phyloP scores from a whole-genome alignment of 1,284 basidiomycete species.

The Pterula multifida region DNA sequence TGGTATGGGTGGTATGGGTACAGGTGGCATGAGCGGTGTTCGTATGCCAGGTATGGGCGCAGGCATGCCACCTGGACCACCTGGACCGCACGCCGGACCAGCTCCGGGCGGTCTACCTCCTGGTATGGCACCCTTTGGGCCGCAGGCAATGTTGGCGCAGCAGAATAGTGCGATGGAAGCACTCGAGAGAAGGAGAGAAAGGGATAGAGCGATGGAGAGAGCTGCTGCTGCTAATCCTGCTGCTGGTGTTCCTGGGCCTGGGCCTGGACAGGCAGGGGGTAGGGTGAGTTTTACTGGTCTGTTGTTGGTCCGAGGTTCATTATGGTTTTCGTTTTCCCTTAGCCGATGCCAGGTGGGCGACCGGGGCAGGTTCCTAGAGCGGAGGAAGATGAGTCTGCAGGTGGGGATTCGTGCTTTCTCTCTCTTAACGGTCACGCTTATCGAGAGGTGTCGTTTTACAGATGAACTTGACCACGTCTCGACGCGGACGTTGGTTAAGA shows the following conservation, averaged over 20 bases:
- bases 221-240: slow-evolving; percentile 10
- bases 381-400: slow-evolving; percentile 62
- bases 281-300: no score
- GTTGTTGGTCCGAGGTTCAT: no score
- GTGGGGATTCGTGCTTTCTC: slow-evolving; percentile 20
- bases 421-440: not conserved
- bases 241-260: slow-evolving; percentile 4
- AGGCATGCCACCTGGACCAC: slow-evolving; percentile 11
- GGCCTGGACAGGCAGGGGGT: slow-evolving; percentile 7
- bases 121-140: slow-evolving; percentile 19
- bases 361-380: slow-evolving; percentile 27
- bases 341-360: slow-evolving; percentile 5
- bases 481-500: slow-evolving; percentile 54
- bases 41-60: slow-evolving; percentile 11
- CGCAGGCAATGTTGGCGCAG: slow-evolving; percentile 57
- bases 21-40: not conserved
- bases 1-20: slow-evolving; percentile 13
- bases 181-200: slow-evolving; percentile 43
- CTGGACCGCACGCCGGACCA: no score
- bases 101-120: slow-evolving; percentile 19
- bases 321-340: no score
- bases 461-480: slow-evolving; percentile 66
- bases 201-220: slow-evolving; percentile 28
- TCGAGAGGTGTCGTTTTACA: slow-evolving; percentile 12
- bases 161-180: slow-evolving; percentile 61